Conservation (phyloP, 2,329 filamentous ascomycete genomes). For the Penicillium decumbens region DNA sequence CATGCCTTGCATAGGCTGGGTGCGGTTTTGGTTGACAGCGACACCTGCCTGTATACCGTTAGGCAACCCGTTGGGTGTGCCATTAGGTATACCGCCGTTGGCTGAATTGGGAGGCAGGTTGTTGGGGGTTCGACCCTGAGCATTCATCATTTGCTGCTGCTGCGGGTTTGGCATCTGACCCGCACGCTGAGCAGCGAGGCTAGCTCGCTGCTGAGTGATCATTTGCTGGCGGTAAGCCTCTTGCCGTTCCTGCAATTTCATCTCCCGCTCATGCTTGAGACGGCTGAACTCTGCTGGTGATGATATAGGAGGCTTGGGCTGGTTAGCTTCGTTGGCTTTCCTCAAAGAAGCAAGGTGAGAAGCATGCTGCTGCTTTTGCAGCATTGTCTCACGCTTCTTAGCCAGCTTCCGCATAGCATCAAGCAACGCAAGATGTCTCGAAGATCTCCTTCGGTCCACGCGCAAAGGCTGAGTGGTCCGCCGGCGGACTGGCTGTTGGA, state of each 20-base stretch:
- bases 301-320: constrained; percentile 57
- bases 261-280: constrained; percentile 80
- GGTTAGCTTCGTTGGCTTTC: constrained; percentile 67
- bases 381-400: constrained; percentile 81
- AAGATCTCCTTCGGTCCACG: constrained; percentile 80
- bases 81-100: constrained; percentile 36
- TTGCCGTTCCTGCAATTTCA: constrained; percentile 56
- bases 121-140: constrained; percentile 38
- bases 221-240: constrained; percentile 62
- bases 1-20: constrained; percentile 42
- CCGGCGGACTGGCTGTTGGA: constrained; percentile 57
- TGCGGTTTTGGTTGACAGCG: constrained; percentile 36
- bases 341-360: constrained; percentile 71
- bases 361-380: constrained; percentile 82
- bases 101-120: constrained; percentile 35
- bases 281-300: constrained; percentile 89
- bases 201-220: constrained; percentile 51
- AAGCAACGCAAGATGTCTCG: constrained; percentile 80
- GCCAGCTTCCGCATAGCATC: constrained; percentile 94
- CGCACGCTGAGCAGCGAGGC: constrained; percentile 41
- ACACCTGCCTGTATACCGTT: constrained; percentile 43
- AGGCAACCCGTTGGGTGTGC: constrained; percentile 42
- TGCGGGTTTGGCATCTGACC: constrained; percentile 40
- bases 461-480: constrained; percentile 71
- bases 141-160: constrained; percentile 28